These are phyloP conservation scores for Herpetospermum pedunculosum DNA, from an alignment of 306 rosid genomes.

Conservation along the genomic window DNA sequence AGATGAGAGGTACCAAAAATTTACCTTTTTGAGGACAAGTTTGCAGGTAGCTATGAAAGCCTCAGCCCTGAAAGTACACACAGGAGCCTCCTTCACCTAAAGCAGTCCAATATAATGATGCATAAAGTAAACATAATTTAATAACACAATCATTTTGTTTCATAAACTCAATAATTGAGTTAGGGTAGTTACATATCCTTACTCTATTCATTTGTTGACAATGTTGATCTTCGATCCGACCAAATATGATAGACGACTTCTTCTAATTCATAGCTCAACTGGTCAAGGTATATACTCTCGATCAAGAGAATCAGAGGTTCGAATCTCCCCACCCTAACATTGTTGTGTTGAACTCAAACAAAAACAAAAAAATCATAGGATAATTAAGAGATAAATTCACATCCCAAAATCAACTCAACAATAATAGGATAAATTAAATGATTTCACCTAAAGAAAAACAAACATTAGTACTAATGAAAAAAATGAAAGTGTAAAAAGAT, in stretches of 20 bases:
- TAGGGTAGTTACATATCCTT: neutral
- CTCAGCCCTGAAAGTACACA: neutral
- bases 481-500: neutral
- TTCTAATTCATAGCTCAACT: too few relatives aligned
- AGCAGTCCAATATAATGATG: neutral
- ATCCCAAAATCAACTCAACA: neutral
- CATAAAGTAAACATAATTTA: neutral
- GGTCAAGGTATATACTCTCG: neutral
- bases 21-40: neutral
- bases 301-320: too few relatives aligned
- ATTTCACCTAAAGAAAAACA: neutral
- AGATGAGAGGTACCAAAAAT: neutral
- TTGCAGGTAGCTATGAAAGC: neutral
- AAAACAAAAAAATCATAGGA: neutral
- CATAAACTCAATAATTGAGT: neutral
- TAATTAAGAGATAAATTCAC: neutral
- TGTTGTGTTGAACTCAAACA: neutral
- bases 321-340: too few relatives aligned
- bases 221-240: neutral
- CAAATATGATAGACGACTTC: neutral
- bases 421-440: neutral
- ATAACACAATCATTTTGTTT: neutral
- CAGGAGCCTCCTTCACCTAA: neutral
- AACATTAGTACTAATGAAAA: neutral
- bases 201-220: neutral